Conservation (phyloP, 345 rosid genomes). For the Acer yangbiense region DNA sequence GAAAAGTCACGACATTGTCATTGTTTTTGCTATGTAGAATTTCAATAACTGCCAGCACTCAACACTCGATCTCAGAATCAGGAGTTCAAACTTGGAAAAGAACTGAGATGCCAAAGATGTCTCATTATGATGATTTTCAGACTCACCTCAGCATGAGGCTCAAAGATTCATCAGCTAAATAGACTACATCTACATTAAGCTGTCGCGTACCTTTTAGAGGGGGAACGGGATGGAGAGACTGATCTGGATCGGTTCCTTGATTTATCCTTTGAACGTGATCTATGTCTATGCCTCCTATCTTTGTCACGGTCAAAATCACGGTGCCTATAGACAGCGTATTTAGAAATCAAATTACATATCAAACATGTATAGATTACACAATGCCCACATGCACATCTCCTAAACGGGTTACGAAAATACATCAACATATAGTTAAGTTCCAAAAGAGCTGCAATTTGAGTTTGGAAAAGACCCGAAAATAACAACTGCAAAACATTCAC, state of each 20-base stretch:
- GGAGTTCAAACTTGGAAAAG: background rate
- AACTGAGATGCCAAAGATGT: background rate
- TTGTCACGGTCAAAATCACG: constrained; percentile 25
- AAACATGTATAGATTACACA: constrained; percentile 1
- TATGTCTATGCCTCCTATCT: constrained; percentile 23
- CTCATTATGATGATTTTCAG: background rate
- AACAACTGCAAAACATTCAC: background rate
- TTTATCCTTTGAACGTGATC: constrained; percentile 26
- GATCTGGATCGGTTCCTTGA: constrained; percentile 28
- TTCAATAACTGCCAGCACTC: background rate
- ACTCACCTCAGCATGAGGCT: background rate
- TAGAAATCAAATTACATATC: background rate
- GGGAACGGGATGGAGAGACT: constrained; percentile 30
- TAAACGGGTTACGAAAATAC: background rate
- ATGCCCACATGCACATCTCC: background rate
- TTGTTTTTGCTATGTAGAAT: background rate
- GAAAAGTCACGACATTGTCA: background rate
- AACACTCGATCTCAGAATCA: background rate
- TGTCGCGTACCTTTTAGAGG: constrained; percentile 26
- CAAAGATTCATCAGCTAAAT: background rate
- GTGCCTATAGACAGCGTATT: constrained; percentile 3
- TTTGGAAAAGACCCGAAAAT: background rate
- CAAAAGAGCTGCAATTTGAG: background rate
- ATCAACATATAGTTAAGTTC: background rate
- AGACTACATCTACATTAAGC: background rate